A percentile compares a stretch with the other conserved stretches of the same genome.
Evolutionary conservation across 2,329 filamentous ascomycete species (phyloP).

Genomic region (Scolecobasidium constrictum): DNA sequence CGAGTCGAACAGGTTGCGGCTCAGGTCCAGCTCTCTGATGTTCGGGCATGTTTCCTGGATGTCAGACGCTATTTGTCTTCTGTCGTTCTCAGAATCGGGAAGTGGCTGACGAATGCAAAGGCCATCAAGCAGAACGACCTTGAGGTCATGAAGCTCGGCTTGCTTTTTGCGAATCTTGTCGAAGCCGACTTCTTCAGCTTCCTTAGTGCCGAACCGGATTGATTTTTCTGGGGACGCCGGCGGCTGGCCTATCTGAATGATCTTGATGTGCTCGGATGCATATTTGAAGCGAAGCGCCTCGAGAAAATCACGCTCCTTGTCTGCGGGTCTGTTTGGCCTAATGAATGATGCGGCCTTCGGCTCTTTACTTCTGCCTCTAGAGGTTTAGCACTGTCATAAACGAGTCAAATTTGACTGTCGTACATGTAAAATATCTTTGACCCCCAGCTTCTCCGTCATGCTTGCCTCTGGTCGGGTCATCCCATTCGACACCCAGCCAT

Average conservation of each 20-base stretch:
- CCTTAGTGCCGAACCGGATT: slow-evolving; percentile 67
- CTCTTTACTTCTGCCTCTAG: slow-evolving; percentile 47
- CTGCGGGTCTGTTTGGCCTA: slow-evolving; percentile 60
- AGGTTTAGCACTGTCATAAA: slow-evolving; percentile 11
- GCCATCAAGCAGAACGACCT: slow-evolving; percentile 72
- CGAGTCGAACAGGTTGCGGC: slow-evolving; percentile 66
- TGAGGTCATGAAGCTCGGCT: slow-evolving; percentile 66
- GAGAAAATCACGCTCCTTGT: slow-evolving; percentile 62
- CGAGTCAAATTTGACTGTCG: slow-evolving; percentile 14
- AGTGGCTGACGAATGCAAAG: slow-evolving; percentile 41
- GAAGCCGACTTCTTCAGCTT: slow-evolving; percentile 89
- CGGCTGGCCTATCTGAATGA: slow-evolving; percentile 14
- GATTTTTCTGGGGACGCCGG: slow-evolving; percentile 27
- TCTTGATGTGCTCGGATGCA: slow-evolving; percentile 41
- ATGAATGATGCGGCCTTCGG: slow-evolving; percentile 78
- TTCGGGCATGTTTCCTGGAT: slow-evolving; percentile 48
- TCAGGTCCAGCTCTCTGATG: slow-evolving; percentile 67
- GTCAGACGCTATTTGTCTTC: slow-evolving; percentile 23
- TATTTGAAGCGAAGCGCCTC: slow-evolving; percentile 79
- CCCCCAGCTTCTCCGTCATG: slow-evolving; percentile 78
- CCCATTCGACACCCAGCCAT: slow-evolving; percentile 97
- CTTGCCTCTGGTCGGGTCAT: slow-evolving; percentile 76
- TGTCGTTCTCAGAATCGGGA: slow-evolving; percentile 17
- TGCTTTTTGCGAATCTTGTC: slow-evolving; percentile 80
- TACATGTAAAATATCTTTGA: slow-evolving; percentile 74